Conservation (phyloP, 345 rosid genomes). For the Salix arbutifolia region DNA sequence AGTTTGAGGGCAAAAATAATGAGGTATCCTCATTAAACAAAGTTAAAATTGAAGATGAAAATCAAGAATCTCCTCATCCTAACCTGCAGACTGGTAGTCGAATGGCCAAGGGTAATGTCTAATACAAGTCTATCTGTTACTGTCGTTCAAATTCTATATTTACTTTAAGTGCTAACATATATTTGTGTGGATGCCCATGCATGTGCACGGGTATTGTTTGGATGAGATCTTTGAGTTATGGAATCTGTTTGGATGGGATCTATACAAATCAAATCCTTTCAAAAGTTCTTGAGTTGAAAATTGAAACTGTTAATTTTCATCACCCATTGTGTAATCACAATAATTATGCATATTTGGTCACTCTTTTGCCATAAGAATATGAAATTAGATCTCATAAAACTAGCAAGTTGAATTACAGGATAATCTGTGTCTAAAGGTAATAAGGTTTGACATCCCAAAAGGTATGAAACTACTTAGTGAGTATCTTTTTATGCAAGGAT, state of each 20-base stretch:
- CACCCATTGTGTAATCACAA: too few species aligned
- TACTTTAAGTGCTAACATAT: neutral
- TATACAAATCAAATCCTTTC: neutral
- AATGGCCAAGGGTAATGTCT: slow-evolving; percentile 49
- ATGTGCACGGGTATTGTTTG: neutral
- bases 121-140: neutral
- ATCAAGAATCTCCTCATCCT: slow-evolving; percentile 37
- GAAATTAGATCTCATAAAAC: neutral
- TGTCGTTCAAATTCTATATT: neutral
- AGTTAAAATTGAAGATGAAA: slow-evolving; percentile 40
- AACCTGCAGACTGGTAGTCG: slow-evolving; percentile 32
- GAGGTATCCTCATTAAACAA: slow-evolving; percentile 30
- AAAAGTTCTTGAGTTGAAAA: neutral
- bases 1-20: slow-evolving; percentile 32
- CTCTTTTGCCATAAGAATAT: neutral
- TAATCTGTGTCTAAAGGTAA: neutral
- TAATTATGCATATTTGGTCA: neutral
- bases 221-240: neutral
- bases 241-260: neutral
- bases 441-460: too few species aligned
- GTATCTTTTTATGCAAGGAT: too few species aligned
- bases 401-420: neutral
- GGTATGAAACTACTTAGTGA: too few species aligned
- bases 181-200: neutral
- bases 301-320: neutral